These are phyloP conservation scores for Capsella rubella DNA, from an alignment of 441 rosid genomes.

Conservation along the genomic window DNA sequence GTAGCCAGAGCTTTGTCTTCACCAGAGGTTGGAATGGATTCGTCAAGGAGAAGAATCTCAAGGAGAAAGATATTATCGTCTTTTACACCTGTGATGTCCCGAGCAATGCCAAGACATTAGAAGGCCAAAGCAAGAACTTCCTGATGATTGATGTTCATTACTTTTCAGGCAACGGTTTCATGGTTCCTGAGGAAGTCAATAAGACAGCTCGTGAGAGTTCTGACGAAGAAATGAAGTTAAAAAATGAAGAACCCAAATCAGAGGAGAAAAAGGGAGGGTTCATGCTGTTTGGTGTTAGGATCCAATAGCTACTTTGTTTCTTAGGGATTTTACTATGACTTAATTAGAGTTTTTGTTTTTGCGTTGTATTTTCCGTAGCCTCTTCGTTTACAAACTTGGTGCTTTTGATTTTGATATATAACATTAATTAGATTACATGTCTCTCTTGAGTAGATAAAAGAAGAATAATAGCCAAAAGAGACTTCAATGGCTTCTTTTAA, in stretches of 20 bases:
- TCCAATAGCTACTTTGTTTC: conserved; percentile 40
- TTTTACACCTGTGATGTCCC: conserved; percentile 54
- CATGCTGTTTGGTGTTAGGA: conserved; percentile 71
- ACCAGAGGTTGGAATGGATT: conserved; percentile 89
- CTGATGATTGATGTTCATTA: conserved; percentile 56
- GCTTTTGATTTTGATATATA: conserved; percentile 25
- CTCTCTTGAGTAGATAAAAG: conserved; percentile 21
- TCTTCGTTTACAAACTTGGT: neutral
- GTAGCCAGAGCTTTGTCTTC: conserved; percentile 89
- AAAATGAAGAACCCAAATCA: conserved; percentile 35
- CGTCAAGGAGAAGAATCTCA: conserved; percentile 65
- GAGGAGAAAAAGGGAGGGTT: conserved; percentile 49
- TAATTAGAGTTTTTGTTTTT: conserved; percentile 25
- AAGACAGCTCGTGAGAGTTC: conserved; percentile 1
- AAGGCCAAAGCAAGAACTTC: conserved; percentile 44
- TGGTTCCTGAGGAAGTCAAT: conserved; percentile 19
- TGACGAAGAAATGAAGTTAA: conserved; percentile 37
- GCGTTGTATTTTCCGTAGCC: conserved; percentile 19
- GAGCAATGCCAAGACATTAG: conserved; percentile 9
- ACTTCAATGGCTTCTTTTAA: neutral
- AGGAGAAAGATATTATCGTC: conserved; percentile 54
- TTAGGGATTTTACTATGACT: neutral
- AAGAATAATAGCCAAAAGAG: conserved; percentile 4
- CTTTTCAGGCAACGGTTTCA: conserved; percentile 11
- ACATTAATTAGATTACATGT: conserved; percentile 15